A percentile compares a stretch with the other conserved stretches of the same genome.
phyloP scores from a whole-genome alignment of 2,329 filamentous ascomycete genomes.

The Hymenoscyphus scutula region DNA sequence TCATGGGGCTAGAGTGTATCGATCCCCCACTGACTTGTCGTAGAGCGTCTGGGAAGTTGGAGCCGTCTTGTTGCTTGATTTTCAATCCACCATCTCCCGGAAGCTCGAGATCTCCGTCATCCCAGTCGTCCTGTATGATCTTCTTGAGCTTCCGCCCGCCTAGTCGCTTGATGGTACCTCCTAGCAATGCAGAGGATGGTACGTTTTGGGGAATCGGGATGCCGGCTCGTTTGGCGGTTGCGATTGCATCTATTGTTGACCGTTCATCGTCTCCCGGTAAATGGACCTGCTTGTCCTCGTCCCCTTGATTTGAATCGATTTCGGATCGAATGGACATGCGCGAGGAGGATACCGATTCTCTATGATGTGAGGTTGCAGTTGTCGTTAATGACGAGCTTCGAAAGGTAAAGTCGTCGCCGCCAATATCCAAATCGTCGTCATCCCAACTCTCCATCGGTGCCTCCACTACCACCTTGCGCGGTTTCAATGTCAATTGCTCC shows the following conservation, averaged over 20 bases:
- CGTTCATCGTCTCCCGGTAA: slow-evolving; percentile 81
- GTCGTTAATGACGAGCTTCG: slow-evolving; percentile 45
- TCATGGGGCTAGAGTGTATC: slow-evolving; percentile 51
- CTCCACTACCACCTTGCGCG: slow-evolving; percentile 43
- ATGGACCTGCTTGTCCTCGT: slow-evolving; percentile 86
- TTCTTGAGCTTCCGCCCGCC: slow-evolving; percentile 72
- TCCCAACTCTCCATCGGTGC: slow-evolving; percentile 74
- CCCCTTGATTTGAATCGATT: slow-evolving; percentile 69
- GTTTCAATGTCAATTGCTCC: slow-evolving; percentile 35
- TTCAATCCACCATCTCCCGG: slow-evolving; percentile 59
- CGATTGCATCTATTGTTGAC: slow-evolving; percentile 81
- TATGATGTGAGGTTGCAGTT: slow-evolving; percentile 49
- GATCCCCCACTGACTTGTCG: slow-evolving; percentile 58
- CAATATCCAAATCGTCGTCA: slow-evolving; percentile 71
- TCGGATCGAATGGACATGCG: slow-evolving; percentile 80
- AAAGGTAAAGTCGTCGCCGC: slow-evolving; percentile 63
- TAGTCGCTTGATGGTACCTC: slow-evolving; percentile 88
- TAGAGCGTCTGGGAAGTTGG: slow-evolving; percentile 65
- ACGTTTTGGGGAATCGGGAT: slow-evolving; percentile 88
- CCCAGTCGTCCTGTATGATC: slow-evolving; percentile 75
- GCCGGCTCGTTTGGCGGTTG: slow-evolving; percentile 81
- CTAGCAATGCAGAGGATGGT: slow-evolving; percentile 82
- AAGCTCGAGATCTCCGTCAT: slow-evolving; percentile 73
- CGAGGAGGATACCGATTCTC: slow-evolving; percentile 82
- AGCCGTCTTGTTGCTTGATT: slow-evolving; percentile 61